These are phyloP conservation scores for Pseudogymnoascus sp. DNA, from an alignment of 2,329 filamentous ascomycete species.

Conservation along the genomic window DNA sequence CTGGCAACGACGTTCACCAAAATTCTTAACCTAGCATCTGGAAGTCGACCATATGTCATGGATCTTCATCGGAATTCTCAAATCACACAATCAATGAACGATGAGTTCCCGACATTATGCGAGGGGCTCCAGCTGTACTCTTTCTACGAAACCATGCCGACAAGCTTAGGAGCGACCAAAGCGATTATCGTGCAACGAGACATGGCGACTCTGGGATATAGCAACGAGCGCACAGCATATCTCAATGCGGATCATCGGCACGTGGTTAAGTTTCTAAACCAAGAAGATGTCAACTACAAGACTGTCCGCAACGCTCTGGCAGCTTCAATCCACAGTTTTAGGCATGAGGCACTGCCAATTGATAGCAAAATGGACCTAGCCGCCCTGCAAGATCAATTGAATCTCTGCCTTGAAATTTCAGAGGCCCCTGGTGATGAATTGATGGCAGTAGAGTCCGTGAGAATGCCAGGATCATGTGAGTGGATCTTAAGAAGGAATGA, in stretches of 20 bases:
- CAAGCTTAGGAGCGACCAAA: conserved; percentile 28
- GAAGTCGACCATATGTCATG: not conserved
- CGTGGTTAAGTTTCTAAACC: conserved; percentile 24
- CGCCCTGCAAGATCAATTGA: conserved; percentile 21
- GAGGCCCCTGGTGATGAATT: not conserved
- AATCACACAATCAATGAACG: not conserved
- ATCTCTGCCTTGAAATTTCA: conserved; percentile 27
- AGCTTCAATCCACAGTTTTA: conserved; percentile 16
- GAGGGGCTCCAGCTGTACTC: not conserved
- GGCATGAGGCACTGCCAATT: conserved; percentile 11
- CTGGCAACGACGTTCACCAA: conserved; percentile 5
- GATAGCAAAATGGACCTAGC: not conserved
- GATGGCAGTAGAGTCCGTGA: not conserved
- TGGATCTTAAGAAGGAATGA: not conserved
- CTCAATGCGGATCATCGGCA: conserved; percentile 28
- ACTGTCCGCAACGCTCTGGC: conserved; percentile 22
- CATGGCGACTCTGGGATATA: conserved; percentile 20
- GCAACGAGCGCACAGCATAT: conserved; percentile 25
- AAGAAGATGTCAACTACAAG: conserved; percentile 24
- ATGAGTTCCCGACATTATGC: not conserved
- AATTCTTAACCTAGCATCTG: not conserved
- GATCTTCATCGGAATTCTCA: not conserved
- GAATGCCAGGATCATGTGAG: not conserved
- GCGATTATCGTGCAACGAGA: conserved; percentile 40
- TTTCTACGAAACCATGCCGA: not conserved